Evolutionary conservation across 2,329 filamentous ascomycete species (phyloP), one percentile per base, ranked within the genome.

Genomic region (Monosporascus sp.): DNA sequence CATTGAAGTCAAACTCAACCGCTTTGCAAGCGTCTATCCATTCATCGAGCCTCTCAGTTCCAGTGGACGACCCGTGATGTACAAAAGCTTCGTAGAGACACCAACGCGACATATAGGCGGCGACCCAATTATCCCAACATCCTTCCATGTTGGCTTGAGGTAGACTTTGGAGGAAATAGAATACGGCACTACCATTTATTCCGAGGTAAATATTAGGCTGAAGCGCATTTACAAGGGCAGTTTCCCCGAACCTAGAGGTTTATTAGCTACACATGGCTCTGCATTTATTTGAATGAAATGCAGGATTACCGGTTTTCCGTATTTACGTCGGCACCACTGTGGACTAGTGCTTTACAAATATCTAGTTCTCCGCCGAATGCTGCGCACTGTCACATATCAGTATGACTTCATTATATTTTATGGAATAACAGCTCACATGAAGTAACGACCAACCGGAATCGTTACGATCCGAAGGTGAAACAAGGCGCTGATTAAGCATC

Each of bases 291-390:
- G 31, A 11, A 14, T 8, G 8, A 20, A 17, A 39, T 41, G 14
- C 37, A 43, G 18, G 11, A 35, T 50, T 54, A 58, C 54, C 3
- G 3, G 39, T 43, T 2, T 17, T 15, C 7, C 11, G 43, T 49
- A n/a, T 57, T 59, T 27, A 56, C 50, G 48, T 59, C 51, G 8
- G 59, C 56, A 41, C 58, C 59, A 31, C 53, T 53, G 14, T 55
- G 43, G 6, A 60, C 48, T 2, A 59, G 39, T 25, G 47, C 35
- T 49, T 58, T 57, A 18, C 50, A 55, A 14, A 56, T 52, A 22
- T 56, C 51, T 9, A 60, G 15, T 8, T 2, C 3, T 14, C 52
- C 50, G 3, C 0, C 9, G 0, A 1, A 0, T 18, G 52, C 44
- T 6, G 55, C 58, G 5, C 1, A 0, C 58, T 60, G 43, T 3